Base-by-base conservation (phyloP, 148 eudicot genomes). In the Cornus florida region DNA sequence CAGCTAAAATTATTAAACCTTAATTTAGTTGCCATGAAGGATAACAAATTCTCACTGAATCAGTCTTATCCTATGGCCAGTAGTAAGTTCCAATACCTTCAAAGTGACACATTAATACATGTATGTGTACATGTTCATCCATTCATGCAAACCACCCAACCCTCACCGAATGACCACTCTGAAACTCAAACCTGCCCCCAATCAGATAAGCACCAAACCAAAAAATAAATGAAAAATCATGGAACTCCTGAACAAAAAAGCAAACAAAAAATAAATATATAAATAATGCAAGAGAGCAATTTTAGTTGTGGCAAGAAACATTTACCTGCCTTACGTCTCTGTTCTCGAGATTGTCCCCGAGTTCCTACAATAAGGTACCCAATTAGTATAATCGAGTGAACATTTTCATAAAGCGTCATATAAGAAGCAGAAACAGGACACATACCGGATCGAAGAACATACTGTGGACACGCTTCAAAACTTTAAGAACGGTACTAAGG, bases 311-410 rank as follows among this genome's bases (percentile, higher is more conserved):
- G 19, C 10, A 69, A 66, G 66, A n/a, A 35, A 65, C 32, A 56
- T 71, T 78, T 81, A 91, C 98, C 94, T 92, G 87, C 79, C 94
- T 88, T 33, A 87, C 98, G 77, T 92, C 98, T 80, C 87, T 89
- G 56, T 79, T 77, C 60, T 81, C 88, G 81, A 82, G 80, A 66
- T 92, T 80, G 65, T 84, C 86, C 59, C 77, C 84, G 35, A 77
- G 76, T 48, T 84, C 91, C 98, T 94, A 76, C 32, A 32, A 67
- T n/a, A 65, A 75, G 57, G 19, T 43, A 71, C 17, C 69, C 48
- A 62, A 62, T 69, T 19, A 73, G 3, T 3, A 75, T 68, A 70
- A 62, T 13, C 46, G 12, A 67, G 17, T 67, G 11, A 67, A 22
- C 48, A 70, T 32, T 23, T 60, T 70, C 32, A 82, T 20, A 62